A percentile compares a stretch with the other conserved stretches of the same genome.
phyloP scores from a whole-genome alignment of 75 land plant genomes.

The Pseudotsuga menziesii region DNA sequence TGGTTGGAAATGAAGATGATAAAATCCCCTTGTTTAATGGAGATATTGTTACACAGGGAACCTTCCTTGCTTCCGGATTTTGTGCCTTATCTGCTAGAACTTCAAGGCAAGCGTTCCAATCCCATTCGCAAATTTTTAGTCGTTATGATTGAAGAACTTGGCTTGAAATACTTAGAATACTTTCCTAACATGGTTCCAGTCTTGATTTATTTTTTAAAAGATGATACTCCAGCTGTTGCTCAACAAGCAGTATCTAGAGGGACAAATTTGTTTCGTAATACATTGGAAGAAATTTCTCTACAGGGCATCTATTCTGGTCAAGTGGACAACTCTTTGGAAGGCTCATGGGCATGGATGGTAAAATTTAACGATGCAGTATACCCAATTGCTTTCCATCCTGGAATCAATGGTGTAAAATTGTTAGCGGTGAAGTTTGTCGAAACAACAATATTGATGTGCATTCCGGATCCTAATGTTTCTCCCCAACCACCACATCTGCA shows the following conservation, averaged over 20 bases:
- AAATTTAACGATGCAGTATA: slow-evolving; percentile 74
- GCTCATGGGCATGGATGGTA: slow-evolving; percentile 71
- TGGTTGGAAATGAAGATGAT: too few relatives aligned
- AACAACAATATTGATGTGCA: slow-evolving; percentile 70
- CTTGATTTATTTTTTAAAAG: slow-evolving; percentile 53
- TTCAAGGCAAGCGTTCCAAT: slow-evolving; percentile 50
- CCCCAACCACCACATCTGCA: slow-evolving; percentile 48
- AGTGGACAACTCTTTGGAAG: slow-evolving; percentile 51
- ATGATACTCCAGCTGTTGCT: slow-evolving; percentile 79
- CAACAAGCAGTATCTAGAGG: slow-evolving; percentile 74
- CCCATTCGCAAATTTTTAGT: slow-evolving; percentile 65
- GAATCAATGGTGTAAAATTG: slow-evolving; percentile 68
- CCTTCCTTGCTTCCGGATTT: slow-evolving; percentile 50
- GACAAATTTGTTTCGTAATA: slow-evolving; percentile 57
- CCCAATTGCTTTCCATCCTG: slow-evolving; percentile 76
- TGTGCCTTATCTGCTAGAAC: slow-evolving; percentile 58
- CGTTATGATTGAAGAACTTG: slow-evolving; percentile 83
- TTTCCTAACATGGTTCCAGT: slow-evolving; percentile 70
- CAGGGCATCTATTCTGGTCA: slow-evolving; percentile 79
- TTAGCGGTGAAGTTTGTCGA: slow-evolving; percentile 83
- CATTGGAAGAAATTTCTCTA: slow-evolving; percentile 65
- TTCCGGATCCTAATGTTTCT: slow-evolving; percentile 84
- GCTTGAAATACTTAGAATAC: slow-evolving; percentile 51
- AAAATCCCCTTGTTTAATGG: too few relatives aligned
- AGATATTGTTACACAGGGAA: slow-evolving; percentile 38